Percentiles rank a stretch among this genome's conserved stretches.
These are phyloP conservation scores for Chondrus crispus DNA, from an alignment of 23 red algal species.

Conservation along the genomic window DNA sequence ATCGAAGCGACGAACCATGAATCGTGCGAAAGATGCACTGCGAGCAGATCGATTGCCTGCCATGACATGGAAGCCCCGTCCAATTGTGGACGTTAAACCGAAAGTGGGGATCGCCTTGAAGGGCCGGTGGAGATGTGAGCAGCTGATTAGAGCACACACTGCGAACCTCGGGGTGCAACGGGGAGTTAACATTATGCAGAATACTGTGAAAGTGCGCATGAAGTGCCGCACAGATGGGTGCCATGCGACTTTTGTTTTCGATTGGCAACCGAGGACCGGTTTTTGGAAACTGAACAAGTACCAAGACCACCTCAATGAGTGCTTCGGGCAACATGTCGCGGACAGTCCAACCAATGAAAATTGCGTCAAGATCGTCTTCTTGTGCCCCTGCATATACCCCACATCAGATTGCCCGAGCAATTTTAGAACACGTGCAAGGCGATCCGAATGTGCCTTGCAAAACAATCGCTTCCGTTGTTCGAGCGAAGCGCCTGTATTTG, in stretches of 20 bases:
- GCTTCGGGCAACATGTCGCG: background rate
- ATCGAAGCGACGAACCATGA: no score
- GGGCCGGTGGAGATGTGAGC: constrained; percentile 20
- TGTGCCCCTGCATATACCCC: constrained; percentile 21
- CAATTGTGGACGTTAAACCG: no score
- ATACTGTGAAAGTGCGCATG: background rate
- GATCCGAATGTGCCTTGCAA: constrained; percentile 17
- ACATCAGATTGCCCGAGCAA: background rate
- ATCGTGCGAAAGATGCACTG: no score
- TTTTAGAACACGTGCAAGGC: background rate
- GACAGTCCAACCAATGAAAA: no score
- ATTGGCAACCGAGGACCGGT: constrained; percentile 10
- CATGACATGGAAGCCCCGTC: no score
- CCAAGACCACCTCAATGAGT: background rate
- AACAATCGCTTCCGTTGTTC: background rate
- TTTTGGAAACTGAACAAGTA: constrained; percentile 25
- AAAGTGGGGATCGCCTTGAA: background rate
- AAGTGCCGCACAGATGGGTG: background rate
- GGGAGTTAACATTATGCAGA: background rate
- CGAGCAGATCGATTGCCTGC: no score
- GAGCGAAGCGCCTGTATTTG: constrained; percentile 6
- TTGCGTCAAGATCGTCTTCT: no score
- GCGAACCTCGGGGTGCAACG: background rate
- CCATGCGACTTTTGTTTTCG: background rate
- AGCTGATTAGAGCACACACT: constrained; percentile 27